Base-by-base conservation (phyloP, 2,329 filamentous ascomycete species). In the Epichloe baconii region DNA sequence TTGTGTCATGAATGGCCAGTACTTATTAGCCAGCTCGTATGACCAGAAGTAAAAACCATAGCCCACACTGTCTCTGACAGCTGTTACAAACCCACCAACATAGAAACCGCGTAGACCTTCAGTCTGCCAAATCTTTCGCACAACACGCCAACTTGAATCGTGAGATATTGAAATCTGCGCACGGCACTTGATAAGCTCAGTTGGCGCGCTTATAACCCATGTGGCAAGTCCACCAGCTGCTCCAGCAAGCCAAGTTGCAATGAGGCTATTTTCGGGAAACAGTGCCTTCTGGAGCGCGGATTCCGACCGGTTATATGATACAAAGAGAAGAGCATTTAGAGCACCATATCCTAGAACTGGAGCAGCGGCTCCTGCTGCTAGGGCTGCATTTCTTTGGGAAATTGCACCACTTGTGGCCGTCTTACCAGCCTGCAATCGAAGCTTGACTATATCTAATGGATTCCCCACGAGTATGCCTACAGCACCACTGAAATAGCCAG, bases 31-130 rank as follows among this genome's bases (percentile, higher is more conserved):
- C 53, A 90, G 71, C 66, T 94, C 86, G 62, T 96, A 97, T 1
- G 85, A 85, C 86, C 86, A 95, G 66, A 97, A 97, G 64, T 96
- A 97, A 66, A 96, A 96, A 0, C 90, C 91, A 68, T 96, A 97
- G n/a, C 91, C 91, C 51, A 96, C 78, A 52, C 85, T 84, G 67
- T 97, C 91, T 47, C 91, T 77, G 41, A 91, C 64, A 49, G 85
- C 87, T 0, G 91, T 97, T 15, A 96, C 80, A 0, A 71, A 73
- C 19, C 91, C 91, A 19, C 89, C 91, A 55, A 82, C 77, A 63
- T 95, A 96, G 21, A 96, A 67, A 0, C 89, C 90, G 40, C 75
- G 73, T 3, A 88, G 73, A 4, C 84, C 80, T 49, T 73, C 66
- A 1, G 64, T 69, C 37, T 66, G 72, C 60, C 82, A 71, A 26